phyloP scores from a whole-genome alignment of 352 stramenopile genomes.

The Phytophthora litchii region DNA sequence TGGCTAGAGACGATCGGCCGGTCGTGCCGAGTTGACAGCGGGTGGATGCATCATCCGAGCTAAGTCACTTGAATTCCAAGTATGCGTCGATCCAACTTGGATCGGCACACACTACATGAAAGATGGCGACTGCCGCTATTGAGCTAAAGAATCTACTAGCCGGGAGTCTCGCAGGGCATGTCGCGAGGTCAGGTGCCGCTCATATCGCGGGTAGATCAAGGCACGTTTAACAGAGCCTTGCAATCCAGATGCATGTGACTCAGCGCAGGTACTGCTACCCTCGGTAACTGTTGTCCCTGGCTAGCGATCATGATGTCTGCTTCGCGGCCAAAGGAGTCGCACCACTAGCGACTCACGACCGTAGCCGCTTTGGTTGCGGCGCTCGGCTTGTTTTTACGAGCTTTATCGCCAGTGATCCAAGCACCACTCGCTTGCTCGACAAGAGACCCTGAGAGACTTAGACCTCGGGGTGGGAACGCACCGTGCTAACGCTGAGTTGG shows the following conservation, averaged over 20 bases:
- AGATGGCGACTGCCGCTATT: slow-evolving; percentile 8
- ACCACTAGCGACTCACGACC: slow-evolving; percentile 2
- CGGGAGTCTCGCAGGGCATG: slow-evolving; percentile 5
- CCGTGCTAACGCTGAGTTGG: slow-evolving; percentile 17
- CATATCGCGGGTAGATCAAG: slow-evolving; percentile 1
- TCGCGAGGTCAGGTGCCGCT: slow-evolving; percentile 9
- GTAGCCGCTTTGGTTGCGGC: slow-evolving; percentile 9
- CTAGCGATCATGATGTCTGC: slow-evolving; percentile 4
- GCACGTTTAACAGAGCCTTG: background rate
- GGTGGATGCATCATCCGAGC: background rate
- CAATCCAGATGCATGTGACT: slow-evolving; percentile 3
- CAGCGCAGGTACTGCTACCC: too few species aligned
- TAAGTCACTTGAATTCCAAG: too few species aligned
- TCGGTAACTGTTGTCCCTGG: too few species aligned
- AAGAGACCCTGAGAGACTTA: slow-evolving; percentile 25
- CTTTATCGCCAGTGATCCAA: slow-evolving; percentile 15
- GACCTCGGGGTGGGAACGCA: slow-evolving; percentile 12
- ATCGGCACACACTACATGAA: slow-evolving; percentile 2
- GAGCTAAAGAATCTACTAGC: background rate
- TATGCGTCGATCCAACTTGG: too few species aligned
- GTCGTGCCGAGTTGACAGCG: slow-evolving; percentile 9
- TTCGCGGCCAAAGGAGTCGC: background rate
- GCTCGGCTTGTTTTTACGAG: slow-evolving; percentile 6
- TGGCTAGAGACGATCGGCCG: slow-evolving; percentile 12
- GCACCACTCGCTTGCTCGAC: slow-evolving; percentile 22